These are phyloP conservation scores for Rauvolfia tetraphylla DNA, from an alignment of 257 asterid species.

Conservation along the genomic window DNA sequence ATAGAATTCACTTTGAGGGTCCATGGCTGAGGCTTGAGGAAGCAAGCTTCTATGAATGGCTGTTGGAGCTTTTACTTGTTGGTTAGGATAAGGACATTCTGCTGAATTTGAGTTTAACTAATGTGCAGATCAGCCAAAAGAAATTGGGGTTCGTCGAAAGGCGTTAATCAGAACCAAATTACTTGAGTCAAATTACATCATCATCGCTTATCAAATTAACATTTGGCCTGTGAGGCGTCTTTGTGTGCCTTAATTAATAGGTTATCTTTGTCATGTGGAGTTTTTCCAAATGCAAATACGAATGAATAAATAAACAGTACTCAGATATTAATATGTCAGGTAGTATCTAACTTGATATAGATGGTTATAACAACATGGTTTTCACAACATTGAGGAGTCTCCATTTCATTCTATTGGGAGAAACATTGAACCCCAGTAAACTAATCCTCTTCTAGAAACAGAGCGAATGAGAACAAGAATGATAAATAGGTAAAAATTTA, in stretches of 20 bases:
- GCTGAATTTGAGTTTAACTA: not conserved
- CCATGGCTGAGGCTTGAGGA: not conserved
- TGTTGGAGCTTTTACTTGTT: no score
- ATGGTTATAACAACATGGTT: not conserved
- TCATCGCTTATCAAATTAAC: not conserved
- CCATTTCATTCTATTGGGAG: not conserved
- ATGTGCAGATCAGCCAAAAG: not conserved
- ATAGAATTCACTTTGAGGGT: no score
- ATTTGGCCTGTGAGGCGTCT: not conserved
- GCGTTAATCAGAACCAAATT: not conserved
- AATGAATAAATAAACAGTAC: not conserved
- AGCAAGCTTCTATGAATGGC: not conserved
- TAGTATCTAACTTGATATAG: no score
- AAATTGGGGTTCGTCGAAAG: not conserved
- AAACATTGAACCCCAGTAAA: not conserved
- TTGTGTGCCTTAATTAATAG: not conserved
- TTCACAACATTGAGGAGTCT: no score
- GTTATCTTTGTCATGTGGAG: not conserved
- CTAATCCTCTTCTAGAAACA: not conserved
- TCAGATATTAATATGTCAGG: not conserved
- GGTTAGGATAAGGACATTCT: not conserved
- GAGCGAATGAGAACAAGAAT: not conserved
- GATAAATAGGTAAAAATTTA: conserved; percentile 9
- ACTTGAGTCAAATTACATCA: not conserved
- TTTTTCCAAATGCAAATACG: not conserved